Evolutionary conservation across 768 basidiomycete species (phyloP), one percentile per base, ranked within the genome.

Genomic region (Dioszegia hungarica): DNA sequence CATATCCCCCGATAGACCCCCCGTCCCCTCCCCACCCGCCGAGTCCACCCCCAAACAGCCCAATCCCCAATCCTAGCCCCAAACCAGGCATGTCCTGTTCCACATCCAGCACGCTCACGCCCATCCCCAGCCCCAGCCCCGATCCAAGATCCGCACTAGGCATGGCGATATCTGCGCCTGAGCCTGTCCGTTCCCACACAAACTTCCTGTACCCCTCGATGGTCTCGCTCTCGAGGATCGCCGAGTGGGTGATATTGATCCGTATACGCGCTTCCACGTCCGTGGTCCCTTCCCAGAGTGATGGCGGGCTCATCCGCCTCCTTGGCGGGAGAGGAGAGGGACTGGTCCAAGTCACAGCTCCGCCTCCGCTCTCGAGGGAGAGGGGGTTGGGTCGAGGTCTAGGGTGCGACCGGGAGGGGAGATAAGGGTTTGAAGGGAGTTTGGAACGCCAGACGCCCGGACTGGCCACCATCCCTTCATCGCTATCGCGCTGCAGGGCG

Each of bases 161-260:
- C 15, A 3, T 1, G 12, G n/a, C 34, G 10, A 28, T 25, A 12
- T 25, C 15, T 5, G 36, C 34, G 11, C n/a, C 20, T 11, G 31
- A 63, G n/a, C 66, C 63, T 9, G 54, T 58, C 3, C 68, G 64
- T 48, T 66, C 62, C 28, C 69, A 66, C 46, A 71, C 68, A 36
- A 71, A 71, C 46, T 44, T 57, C 54, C 69, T 61, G 44, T 71
- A 71, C 11, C 69, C 69, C 51, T 56, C 69, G 44, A 64, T 64
- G 55, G 68, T 66, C 53, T 71, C 69, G 17, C 54, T 57, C 41
- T 71, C 69, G 34, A 71, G 40, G n/a, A 71, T 68, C 29, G 69
- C 69, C 47, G 66, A 68, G 50, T 71, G 66, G 25, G 60, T 41
- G 29, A 71, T 59, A 37, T 68, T 50, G 31, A 71, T 65, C 6